Conservation (phyloP, 2,329 filamentous ascomycete genomes). For the Penicillium sp. region DNA sequence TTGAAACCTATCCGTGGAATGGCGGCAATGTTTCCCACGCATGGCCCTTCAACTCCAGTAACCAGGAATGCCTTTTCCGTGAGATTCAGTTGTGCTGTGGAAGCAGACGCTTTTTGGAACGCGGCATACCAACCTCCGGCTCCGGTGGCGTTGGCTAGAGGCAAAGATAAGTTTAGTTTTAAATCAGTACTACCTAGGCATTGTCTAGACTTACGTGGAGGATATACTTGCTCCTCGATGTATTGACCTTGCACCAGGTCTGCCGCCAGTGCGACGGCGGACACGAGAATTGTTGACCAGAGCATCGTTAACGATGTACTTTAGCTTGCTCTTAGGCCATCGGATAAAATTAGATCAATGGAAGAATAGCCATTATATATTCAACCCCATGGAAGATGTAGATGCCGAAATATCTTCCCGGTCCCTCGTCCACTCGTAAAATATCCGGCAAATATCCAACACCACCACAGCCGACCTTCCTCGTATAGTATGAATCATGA, state of each 20-base stretch:
- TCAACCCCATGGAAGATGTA: too few species aligned
- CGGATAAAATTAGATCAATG: too few species aligned
- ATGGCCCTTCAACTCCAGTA: conserved; percentile 26
- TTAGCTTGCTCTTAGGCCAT: neutral
- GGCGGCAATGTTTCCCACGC: conserved; percentile 33
- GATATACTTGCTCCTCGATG: conserved; percentile 6
- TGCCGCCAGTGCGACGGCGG: neutral
- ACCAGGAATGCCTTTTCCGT: conserved; percentile 20
- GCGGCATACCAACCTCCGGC: conserved; percentile 19
- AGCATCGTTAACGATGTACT: neutral
- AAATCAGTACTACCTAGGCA: too few species aligned
- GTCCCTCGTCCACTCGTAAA: too few species aligned
- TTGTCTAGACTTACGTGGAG: neutral
- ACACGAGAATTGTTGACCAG: neutral
- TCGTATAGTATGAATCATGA: too few species aligned
- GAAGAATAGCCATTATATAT: too few species aligned
- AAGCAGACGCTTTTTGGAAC: conserved; percentile 10
- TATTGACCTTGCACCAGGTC: conserved; percentile 3
- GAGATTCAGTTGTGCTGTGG: conserved; percentile 17
- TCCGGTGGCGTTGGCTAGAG: conserved; percentile 15
- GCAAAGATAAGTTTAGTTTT: neutral
- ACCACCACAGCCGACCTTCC: too few species aligned
- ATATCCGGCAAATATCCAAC: too few species aligned
- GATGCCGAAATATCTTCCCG: too few species aligned
- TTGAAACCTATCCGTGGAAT: conserved; percentile 32